Evolutionary conservation across 495 filamentous ascomycete species (phyloP).

Genomic region (Tuber microsphaerosporum): DNA sequence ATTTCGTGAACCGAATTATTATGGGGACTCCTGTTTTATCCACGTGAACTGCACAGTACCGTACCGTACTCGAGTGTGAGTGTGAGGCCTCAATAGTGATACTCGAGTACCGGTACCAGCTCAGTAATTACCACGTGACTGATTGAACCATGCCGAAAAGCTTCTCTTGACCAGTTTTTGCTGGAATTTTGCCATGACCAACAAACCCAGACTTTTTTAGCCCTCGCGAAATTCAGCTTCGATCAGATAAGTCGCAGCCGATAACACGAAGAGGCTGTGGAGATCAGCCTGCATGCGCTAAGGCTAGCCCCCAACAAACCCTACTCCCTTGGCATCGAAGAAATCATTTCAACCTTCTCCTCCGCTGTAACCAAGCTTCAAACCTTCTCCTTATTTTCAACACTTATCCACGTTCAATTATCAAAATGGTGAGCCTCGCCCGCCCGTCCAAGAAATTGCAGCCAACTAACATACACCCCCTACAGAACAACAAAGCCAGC

Average conservation of each 20-base stretch:
- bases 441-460: neutral
- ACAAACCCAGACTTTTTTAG: neutral
- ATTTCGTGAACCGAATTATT: neutral
- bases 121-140: neutral
- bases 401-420: neutral
- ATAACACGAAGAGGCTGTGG: neutral
- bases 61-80: too few relatives aligned
- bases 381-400: neutral
- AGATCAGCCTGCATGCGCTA: neutral
- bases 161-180: neutral
- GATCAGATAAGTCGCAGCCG: neutral
- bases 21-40: too few relatives aligned
- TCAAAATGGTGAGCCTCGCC: neutral
- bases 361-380: neutral
- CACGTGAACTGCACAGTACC: too few relatives aligned
- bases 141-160: neutral
- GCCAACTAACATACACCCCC: constrained; percentile 7
- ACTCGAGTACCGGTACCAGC: too few relatives aligned
- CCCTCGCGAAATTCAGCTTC: neutral
- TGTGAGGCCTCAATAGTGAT: neutral
- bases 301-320: neutral
- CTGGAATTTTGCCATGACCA: neutral
- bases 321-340: neutral
- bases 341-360: neutral
- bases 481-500: constrained; percentile 15